Evolutionary conservation across 768 basidiomycete genomes (phyloP), one percentile per base, ranked within the genome.

Genomic region (Cyathus striatus): DNA sequence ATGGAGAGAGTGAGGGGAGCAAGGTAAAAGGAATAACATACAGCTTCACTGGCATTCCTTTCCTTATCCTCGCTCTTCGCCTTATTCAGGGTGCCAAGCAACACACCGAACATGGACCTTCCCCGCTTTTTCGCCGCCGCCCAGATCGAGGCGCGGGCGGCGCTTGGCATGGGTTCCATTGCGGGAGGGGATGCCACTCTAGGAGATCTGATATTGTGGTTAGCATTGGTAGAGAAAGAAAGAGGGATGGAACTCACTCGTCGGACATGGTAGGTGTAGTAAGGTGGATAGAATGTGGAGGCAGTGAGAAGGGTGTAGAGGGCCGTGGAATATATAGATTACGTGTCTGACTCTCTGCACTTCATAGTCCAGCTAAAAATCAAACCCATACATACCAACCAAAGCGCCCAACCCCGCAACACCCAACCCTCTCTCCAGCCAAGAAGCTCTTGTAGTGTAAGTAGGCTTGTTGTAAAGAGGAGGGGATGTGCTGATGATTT

Each of bases 61-160:
- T 86, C 81, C 59, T 86, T 83, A 62, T 89, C 88, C 69, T 91
- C 88, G 51, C 76, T 82, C 69, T 89, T 90, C 50, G 89, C 89
- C 71, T 86, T 87, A 68, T 83, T 87, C 48, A 91, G 76, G 50
- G 88, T 91, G 41, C 86, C 86, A 44, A 91, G 63, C 50, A 90
- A 70, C 51, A 90, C 70, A 48, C 87, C 89, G 68, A 91, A 87
- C 84, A 90, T 87, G 67, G 77, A 80, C 78, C 86, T 88, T 60
- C 88, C 88, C 55, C 86, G 83, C 66, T 85, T 89, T 56, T 84
- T 78, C 61, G 86, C 84, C 54, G 50, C 60, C 46, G 57, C 71
- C 36, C 70, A 90, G 69, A 61, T 89, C 85, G 49, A 90, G 70
- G 55, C 83, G 78, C 47, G 87, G 87, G 45, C 87, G 79, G 59